Conservation (phyloP, 176 grass and related monocot genomes). For the Oryza officinalis region DNA sequence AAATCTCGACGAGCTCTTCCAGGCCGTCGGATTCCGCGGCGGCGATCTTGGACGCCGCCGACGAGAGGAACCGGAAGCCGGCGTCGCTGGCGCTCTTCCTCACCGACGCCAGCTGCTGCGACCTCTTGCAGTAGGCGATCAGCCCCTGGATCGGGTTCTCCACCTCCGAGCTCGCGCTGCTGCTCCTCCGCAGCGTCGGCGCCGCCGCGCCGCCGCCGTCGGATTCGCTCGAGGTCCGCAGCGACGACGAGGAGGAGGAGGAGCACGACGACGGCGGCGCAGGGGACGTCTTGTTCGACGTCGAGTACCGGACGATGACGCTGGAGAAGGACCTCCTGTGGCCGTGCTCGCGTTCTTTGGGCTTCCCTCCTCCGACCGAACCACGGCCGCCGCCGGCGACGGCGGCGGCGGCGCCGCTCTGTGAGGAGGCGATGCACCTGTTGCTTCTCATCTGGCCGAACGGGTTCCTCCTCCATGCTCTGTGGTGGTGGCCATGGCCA, state of each 20-base stretch:
- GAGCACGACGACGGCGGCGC: constrained; percentile 26
- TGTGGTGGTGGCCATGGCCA: constrained; percentile 17
- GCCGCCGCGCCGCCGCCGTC: constrained; percentile 24
- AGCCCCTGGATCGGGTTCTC: constrained; percentile 92
- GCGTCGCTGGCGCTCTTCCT: constrained; percentile 82
- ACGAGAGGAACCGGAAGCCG: constrained; percentile 52
- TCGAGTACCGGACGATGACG: constrained; percentile 48
- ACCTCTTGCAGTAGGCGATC: constrained; percentile 94
- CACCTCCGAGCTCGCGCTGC: constrained; percentile 75
- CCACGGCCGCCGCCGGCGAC: background rate
- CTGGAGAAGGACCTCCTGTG: constrained; percentile 86
- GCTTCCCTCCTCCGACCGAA: background rate
- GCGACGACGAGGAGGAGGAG: constrained; percentile 58
- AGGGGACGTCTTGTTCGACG: constrained; percentile 50
- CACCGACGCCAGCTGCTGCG: constrained; percentile 63
- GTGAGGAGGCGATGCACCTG: constrained; percentile 29
- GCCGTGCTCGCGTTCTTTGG: constrained; percentile 46
- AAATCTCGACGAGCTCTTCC: constrained; percentile 42
- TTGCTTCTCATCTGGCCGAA: constrained; percentile 51
- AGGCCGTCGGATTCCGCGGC: constrained; percentile 48
- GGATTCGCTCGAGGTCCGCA: constrained; percentile 51
- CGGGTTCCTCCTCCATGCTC: constrained; percentile 59
- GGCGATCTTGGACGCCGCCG: constrained; percentile 55
- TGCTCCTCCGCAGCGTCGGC: constrained; percentile 73
- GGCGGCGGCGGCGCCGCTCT: background rate